A percentile compares a stretch with the other conserved stretches of the same genome.
Conservation (phyloP, 345 rosid genomes). For the Theobroma cacao region DNA sequence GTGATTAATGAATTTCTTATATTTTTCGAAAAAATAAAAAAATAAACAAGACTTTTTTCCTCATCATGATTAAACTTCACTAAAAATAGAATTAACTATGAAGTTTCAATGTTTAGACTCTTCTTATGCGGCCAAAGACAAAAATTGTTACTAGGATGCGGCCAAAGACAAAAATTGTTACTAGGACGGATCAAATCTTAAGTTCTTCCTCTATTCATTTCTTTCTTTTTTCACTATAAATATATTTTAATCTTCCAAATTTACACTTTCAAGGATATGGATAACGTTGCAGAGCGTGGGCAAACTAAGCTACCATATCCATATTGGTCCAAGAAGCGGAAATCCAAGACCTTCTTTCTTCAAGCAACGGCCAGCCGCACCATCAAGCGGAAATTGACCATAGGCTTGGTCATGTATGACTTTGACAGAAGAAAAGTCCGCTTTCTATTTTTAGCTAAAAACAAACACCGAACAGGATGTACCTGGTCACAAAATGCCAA, state of each 20-base stretch:
- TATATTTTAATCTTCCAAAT: neutral
- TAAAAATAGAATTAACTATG: no score
- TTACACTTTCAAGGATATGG: neutral
- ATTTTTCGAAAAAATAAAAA: no score
- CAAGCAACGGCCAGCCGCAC: neutral
- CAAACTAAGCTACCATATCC: neutral
- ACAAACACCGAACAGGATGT: neutral
- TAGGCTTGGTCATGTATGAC: neutral
- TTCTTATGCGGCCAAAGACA: no score
- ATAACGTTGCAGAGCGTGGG: neutral
- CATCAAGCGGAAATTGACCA: neutral
- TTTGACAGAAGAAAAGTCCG: neutral
- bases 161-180: no score
- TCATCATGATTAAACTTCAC: no score
- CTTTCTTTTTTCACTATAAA: no score
- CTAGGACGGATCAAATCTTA: no score
- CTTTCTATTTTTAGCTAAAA: neutral
- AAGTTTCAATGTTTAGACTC: no score
- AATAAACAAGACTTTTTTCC: no score
- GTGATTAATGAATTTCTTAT: no score
- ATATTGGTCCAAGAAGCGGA: neutral
- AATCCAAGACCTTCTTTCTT: neutral
- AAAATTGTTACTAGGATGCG: no score
- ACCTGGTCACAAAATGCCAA: neutral
- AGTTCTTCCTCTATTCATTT: no score